Evolutionary conservation across 768 basidiomycete species (phyloP).

Genomic region (Termitomyces sp.): DNA sequence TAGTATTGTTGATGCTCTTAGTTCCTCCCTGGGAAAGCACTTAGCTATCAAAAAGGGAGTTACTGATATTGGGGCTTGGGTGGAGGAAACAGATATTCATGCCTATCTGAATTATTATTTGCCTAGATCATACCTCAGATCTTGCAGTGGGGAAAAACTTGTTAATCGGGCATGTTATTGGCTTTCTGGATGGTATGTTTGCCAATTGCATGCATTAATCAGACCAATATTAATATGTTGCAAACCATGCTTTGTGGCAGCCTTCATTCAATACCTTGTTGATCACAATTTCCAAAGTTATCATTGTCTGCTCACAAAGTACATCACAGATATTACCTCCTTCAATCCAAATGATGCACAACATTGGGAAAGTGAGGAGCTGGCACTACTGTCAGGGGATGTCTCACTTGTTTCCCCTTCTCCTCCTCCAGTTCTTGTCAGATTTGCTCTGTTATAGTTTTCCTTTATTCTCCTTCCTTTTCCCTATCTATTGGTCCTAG

Average conservation of each 20-base stretch:
- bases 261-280: neutral
- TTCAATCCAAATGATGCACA: neutral
- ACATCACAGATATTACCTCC: neutral
- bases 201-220: too few relatives aligned
- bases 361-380: neutral
- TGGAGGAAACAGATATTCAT: neutral
- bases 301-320: neutral
- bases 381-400: too few relatives aligned
- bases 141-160: neutral
- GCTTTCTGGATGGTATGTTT: slow-evolving; percentile 2
- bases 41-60: neutral
- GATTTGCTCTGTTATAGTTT: too few relatives aligned
- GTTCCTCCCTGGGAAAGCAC: neutral
- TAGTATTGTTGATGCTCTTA: neutral
- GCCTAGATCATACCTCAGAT: neutral
- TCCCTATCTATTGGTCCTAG: too few relatives aligned
- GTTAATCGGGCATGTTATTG: neutral
- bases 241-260: slow-evolving; percentile 1
- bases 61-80: neutral
- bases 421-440: too few relatives aligned
- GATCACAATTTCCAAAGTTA: neutral
- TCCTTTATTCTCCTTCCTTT: too few relatives aligned
- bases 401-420: too few relatives aligned
- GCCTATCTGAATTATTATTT: neutral
- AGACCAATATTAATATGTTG: neutral